These are phyloP conservation scores for Coemansia asiatica DNA, from an alignment of 192 early-diverging fungal genomes.

Conservation along the genomic window DNA sequence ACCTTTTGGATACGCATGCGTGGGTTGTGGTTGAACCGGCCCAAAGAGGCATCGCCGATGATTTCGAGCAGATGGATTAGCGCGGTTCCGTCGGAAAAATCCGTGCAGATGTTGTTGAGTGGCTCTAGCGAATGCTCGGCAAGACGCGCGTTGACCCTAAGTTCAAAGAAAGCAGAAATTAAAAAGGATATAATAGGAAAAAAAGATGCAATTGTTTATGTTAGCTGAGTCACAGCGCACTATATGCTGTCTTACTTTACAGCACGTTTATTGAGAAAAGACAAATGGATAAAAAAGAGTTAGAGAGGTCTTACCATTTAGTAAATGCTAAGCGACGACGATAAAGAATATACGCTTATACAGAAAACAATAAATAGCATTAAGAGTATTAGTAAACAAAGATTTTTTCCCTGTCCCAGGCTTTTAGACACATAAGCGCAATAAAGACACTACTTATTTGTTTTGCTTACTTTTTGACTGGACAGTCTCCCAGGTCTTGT, in stretches of 20 bases:
- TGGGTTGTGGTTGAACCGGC: conserved; percentile 84
- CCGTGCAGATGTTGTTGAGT: conserved; percentile 58
- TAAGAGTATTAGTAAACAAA: not conserved
- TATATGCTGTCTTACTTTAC: too few relatives aligned
- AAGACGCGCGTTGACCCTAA: conserved; percentile 79
- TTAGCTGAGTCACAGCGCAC: not conserved
- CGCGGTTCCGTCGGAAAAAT: conserved; percentile 66
- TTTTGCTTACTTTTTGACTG: conserved; percentile 84
- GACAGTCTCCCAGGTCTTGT: conserved; percentile 78
- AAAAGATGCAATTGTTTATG: not conserved
- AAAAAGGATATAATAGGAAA: not conserved
- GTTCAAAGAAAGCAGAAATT: too few relatives aligned
- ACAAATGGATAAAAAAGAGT: too few relatives aligned
- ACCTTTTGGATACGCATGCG: conserved; percentile 91
- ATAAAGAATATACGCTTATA: too few relatives aligned
- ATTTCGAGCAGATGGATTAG: conserved; percentile 84
- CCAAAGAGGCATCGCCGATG: conserved; percentile 86
- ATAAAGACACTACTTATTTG: not conserved
- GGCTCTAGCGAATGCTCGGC: conserved; percentile 52
- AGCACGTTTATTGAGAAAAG: too few relatives aligned
- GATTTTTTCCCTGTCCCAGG: too few relatives aligned
- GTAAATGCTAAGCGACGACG: conserved; percentile 62
- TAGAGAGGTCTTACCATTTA: conserved; percentile 72
- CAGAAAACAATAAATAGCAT: not conserved
- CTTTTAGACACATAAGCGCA: too few relatives aligned